Evolutionary conservation across 768 basidiomycete genomes (phyloP).

Genomic region (Phlegmacium glaucopus): DNA sequence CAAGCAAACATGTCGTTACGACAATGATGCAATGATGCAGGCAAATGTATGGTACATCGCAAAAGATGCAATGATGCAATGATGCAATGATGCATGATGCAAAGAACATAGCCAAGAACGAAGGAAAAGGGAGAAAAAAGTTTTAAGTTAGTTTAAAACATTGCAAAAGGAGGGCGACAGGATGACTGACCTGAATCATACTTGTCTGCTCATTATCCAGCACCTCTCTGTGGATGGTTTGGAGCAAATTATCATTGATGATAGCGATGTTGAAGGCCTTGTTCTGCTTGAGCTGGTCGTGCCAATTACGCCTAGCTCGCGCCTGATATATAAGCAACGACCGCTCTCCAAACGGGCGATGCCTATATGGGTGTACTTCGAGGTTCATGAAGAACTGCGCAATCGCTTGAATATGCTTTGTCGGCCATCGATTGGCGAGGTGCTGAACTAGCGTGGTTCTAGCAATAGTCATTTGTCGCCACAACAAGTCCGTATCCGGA

Average conservation of each 20-base stretch:
- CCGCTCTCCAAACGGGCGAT: conserved; percentile 2
- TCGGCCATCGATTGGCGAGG: conserved; percentile 2
- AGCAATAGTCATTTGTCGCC: conserved; percentile 13
- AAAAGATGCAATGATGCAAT: too few relatives aligned
- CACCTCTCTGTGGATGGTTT: background rate
- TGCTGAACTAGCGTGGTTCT: conserved; percentile 5
- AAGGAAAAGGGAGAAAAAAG: too few relatives aligned
- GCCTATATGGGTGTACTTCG: conserved; percentile 5
- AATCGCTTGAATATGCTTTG: conserved; percentile 2
- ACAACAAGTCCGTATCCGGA: conserved; percentile 12
- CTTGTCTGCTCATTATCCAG: background rate
- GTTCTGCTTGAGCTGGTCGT: conserved; percentile 1
- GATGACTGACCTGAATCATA: background rate
- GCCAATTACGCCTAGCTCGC: conserved; percentile 10
- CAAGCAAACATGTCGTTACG: too few relatives aligned
- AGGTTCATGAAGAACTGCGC: conserved; percentile 11
- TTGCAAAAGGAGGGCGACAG: background rate
- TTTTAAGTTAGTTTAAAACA: background rate
- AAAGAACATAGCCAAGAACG: background rate
- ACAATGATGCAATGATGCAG: too few relatives aligned
- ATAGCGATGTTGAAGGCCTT: conserved; percentile 5
- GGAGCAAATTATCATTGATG: conserved; percentile 3
- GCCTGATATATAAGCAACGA: conserved; percentile 10
- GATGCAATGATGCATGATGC: too few relatives aligned
- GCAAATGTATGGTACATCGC: too few relatives aligned